These are phyloP conservation scores for Parastagonospora nodorum DNA, from an alignment of 2,329 filamentous ascomycete genomes.

Conservation along the genomic window DNA sequence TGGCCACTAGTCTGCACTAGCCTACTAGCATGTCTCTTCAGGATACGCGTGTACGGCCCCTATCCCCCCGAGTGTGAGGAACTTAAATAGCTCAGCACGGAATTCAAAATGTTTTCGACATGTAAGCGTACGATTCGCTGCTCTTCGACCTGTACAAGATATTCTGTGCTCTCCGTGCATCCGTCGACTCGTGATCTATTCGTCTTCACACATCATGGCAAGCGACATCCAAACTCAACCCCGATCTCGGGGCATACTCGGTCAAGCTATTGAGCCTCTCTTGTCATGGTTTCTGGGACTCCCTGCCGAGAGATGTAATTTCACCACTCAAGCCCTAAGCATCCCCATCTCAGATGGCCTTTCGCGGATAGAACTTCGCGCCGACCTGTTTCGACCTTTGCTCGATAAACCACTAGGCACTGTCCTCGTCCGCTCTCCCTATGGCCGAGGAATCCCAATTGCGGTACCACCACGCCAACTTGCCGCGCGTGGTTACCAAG, in stretches of 20 bases:
- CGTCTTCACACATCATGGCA: no score
- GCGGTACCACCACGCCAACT: neutral
- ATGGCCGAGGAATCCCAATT: neutral
- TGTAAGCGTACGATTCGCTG: no score
- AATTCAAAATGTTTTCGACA: no score
- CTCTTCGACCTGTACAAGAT: no score
- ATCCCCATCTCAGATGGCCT: neutral
- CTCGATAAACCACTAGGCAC: neutral
- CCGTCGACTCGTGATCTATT: no score
- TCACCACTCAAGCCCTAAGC: neutral
- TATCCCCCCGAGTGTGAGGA: no score
- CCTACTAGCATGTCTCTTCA: no score
- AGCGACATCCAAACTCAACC: no score
- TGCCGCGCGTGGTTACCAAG: constrained; percentile 15
- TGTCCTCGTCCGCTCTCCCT: neutral
- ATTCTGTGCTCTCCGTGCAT: no score
- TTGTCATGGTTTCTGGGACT: neutral
- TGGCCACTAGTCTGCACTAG: no score
- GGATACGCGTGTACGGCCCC: no score
- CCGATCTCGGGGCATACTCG: neutral
- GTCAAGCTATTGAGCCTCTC: neutral
- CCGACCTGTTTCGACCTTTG: neutral
- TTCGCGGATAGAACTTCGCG: neutral
- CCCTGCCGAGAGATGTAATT: neutral
- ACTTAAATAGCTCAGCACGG: no score